Percentiles rank a stretch among this genome's conserved stretches.
phyloP scores from a whole-genome alignment of 2,329 filamentous ascomycete species.

The Lecanosticta acicola region DNA sequence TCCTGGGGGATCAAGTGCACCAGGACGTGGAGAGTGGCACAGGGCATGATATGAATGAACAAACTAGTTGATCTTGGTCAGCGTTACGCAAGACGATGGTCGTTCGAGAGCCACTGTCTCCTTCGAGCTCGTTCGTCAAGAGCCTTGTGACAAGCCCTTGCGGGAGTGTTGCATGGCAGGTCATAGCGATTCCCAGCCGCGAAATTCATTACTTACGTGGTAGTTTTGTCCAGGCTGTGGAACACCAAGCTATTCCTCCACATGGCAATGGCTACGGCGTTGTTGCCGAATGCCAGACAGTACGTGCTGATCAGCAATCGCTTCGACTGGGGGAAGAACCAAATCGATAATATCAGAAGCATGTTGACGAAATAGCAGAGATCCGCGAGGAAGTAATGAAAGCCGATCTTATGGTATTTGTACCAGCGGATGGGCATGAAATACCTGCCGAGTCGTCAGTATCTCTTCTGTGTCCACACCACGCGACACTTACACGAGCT shows the following conservation, averaged over 20 bases:
- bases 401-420: constrained; percentile 83
- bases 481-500: constrained; percentile 27
- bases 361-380: constrained; percentile 98
- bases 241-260: constrained; percentile 99
- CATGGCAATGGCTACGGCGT: constrained; percentile 96
- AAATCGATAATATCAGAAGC: constrained; percentile 72
- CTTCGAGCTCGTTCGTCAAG: not conserved
- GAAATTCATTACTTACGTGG: constrained; percentile 18
- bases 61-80: constrained; percentile 46
- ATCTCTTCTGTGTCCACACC: not conserved
- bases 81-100: not conserved
- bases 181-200: too few species aligned
- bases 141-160: too few species aligned
- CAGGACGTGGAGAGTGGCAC: constrained; percentile 84
- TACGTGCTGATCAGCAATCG: constrained; percentile 87
- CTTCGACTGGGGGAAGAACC: constrained; percentile 86
- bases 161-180: too few species aligned
- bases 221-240: constrained; percentile 84
- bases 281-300: constrained; percentile 91
- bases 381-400: constrained; percentile 95
- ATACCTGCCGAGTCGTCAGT: constrained; percentile 51
- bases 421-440: constrained; percentile 96
- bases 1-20: constrained; percentile 71
- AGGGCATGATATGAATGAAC: constrained; percentile 99
- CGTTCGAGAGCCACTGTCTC: constrained; percentile 1